Evolutionary conservation across 2,329 filamentous ascomycete genomes (phyloP).

Genomic region (Colletotrichum tropicale): DNA sequence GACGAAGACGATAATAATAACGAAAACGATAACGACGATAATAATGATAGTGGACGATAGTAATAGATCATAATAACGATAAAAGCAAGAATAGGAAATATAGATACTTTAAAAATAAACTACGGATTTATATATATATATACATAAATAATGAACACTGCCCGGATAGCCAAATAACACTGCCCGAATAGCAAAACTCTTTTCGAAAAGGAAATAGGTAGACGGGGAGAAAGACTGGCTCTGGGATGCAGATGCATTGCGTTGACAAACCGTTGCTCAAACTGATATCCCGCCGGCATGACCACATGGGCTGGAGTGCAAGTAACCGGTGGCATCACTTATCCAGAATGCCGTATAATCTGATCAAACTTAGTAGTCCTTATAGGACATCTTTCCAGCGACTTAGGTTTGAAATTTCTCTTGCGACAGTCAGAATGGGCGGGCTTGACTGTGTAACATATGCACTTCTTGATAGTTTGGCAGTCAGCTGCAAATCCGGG

Average conservation of each 20-base stretch:
- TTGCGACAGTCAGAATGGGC: not conserved
- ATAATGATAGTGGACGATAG: no score
- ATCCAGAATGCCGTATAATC: not conserved
- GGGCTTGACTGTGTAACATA: not conserved
- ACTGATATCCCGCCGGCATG: not conserved
- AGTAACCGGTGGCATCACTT: not conserved
- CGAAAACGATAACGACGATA: no score
- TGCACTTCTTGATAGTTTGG: not conserved
- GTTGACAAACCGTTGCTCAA: not conserved
- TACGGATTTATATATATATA: no score
- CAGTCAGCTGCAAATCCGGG: not conserved
- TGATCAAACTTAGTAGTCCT: not conserved
- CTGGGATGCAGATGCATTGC: not conserved
- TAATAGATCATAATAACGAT: no score
- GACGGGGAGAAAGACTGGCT: not conserved
- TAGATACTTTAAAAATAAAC: no score
- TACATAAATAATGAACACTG: no score
- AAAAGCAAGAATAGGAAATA: no score
- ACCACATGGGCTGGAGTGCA: not conserved
- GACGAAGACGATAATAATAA: no score
- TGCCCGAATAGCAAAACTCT: no score
- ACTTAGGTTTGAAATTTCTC: not conserved
- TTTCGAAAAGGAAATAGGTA: no score
- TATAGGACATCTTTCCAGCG: not conserved
- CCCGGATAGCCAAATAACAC: no score